These are phyloP conservation scores for Quercus glauca DNA, from an alignment of 306 rosid species.

Conservation along the genomic window DNA sequence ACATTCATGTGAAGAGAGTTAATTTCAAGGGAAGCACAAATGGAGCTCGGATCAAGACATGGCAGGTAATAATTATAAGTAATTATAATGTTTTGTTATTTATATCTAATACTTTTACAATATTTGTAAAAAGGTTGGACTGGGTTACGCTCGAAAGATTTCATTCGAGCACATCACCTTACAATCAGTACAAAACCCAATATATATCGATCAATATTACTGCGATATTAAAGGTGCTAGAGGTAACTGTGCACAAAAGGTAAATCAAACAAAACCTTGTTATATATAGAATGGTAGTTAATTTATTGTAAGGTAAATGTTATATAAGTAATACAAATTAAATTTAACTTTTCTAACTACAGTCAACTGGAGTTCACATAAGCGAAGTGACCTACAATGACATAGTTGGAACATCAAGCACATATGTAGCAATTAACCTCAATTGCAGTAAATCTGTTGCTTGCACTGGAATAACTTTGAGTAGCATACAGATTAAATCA, in stretches of 20 bases:
- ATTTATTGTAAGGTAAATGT: too few species aligned
- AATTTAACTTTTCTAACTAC: neutral
- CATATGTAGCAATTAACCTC: conserved; percentile 30
- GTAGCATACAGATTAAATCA: conserved; percentile 11
- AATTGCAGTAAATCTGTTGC: conserved; percentile 31
- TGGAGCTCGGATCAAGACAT: conserved; percentile 47
- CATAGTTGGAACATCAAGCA: conserved; percentile 32
- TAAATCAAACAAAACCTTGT: neutral
- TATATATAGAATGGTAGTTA: too few species aligned
- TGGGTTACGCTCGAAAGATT: conserved; percentile 20
- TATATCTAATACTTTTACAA: neutral
- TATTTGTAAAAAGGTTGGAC: conserved; percentile 20
- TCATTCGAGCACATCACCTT: conserved; percentile 22
- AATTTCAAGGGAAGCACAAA: conserved; percentile 30
- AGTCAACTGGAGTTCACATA: conserved; percentile 32
- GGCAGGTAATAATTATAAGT: conserved; percentile 24
- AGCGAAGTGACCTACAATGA: conserved; percentile 24
- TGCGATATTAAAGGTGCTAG: neutral
- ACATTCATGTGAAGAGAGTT: conserved; percentile 30
- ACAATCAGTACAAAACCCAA: conserved; percentile 29
- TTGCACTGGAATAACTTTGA: conserved; percentile 30
- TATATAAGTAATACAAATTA: too few species aligned
- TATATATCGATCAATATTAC: conserved; percentile 39
- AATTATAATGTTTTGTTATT: neutral
- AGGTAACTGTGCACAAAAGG: conserved; percentile 28